Evolutionary conservation across 2,329 filamentous ascomycete genomes (phyloP).

Genomic region (Neocucurbitaria cava): DNA sequence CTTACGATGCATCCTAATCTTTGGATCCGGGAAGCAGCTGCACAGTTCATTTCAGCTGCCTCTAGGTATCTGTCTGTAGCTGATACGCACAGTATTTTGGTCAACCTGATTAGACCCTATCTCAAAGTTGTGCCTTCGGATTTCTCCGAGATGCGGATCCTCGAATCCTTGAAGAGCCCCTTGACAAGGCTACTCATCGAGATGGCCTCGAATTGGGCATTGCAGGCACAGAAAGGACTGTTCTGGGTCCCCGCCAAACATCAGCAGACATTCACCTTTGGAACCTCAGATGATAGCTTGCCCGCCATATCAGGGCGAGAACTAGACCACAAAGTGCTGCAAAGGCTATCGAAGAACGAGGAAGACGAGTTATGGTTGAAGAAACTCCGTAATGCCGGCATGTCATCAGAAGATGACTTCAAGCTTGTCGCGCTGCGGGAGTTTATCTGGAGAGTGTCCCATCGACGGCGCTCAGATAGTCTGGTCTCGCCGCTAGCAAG

Average conservation of each 20-base stretch:
- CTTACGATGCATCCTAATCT: constrained; percentile 94
- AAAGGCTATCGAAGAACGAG: constrained; percentile 75
- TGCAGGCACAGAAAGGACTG: constrained; percentile 76
- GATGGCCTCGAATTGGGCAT: constrained; percentile 83
- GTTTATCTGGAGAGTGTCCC: constrained; percentile 87
- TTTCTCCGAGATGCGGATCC: constrained; percentile 74
- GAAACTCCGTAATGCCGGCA: constrained; percentile 81
- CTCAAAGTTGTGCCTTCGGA: constrained; percentile 75
- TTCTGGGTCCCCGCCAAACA: constrained; percentile 86
- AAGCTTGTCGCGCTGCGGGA: constrained; percentile 87
- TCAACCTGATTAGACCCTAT: constrained; percentile 81
- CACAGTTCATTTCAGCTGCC: constrained; percentile 80
- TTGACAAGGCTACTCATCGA: constrained; percentile 82
- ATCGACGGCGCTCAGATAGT: constrained; percentile 68
- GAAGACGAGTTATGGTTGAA: constrained; percentile 95
- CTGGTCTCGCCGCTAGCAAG: constrained; percentile 49
- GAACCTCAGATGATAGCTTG: constrained; percentile 61
- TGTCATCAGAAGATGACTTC: constrained; percentile 82
- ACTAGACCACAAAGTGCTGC: constrained; percentile 63
- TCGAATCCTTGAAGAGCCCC: constrained; percentile 84
- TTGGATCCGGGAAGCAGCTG: constrained; percentile 91
- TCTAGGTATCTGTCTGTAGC: constrained; percentile 78
- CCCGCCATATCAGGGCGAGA: constrained; percentile 65
- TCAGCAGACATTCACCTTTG: constrained; percentile 72
- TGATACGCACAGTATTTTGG: constrained; percentile 82